Evolutionary conservation across 73 alveolate genomes (phyloP).

Genomic region (Tetrahymena elliotti): DNA sequence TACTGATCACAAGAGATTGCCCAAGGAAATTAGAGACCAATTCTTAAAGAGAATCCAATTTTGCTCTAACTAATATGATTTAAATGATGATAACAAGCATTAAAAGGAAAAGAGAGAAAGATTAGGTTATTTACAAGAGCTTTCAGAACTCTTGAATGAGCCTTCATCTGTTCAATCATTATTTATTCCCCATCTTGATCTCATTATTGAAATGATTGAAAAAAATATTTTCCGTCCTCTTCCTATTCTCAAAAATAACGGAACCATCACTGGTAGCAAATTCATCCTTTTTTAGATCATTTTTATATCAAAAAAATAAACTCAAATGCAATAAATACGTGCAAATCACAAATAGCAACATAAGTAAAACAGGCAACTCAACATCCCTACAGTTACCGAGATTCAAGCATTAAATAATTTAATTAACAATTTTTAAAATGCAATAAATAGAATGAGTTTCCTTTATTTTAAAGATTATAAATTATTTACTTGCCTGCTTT

Average conservation of each 20-base stretch:
- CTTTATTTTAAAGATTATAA: not conserved
- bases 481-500: not conserved
- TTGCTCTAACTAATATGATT: slow-evolving; percentile 54
- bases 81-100: slow-evolving; percentile 80
- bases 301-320: not conserved
- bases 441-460: not conserved
- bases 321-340: not conserved
- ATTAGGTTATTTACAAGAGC: slow-evolving; percentile 60
- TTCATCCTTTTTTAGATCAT: not conserved
- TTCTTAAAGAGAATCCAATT: slow-evolving; percentile 40
- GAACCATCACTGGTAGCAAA: slow-evolving; percentile 8
- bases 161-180: slow-evolving; percentile 57
- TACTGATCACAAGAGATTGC: slow-evolving; percentile 39
- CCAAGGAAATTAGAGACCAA: slow-evolving; percentile 43
- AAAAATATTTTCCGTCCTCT: slow-evolving; percentile 85
- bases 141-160: slow-evolving; percentile 55
- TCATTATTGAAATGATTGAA: slow-evolving; percentile 77
- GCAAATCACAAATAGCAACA: not conserved
- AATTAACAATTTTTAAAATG: not conserved
- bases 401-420: no score
- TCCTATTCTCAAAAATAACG: slow-evolving; percentile 58
- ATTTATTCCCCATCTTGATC: slow-evolving; percentile 74
- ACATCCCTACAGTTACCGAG: not conserved
- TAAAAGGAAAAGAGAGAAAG: slow-evolving; percentile 69
- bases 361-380: not conserved